Evolutionary conservation across 2,329 filamentous ascomycete genomes (phyloP).

Genomic region (Tolypocladium cylindrosporum): DNA sequence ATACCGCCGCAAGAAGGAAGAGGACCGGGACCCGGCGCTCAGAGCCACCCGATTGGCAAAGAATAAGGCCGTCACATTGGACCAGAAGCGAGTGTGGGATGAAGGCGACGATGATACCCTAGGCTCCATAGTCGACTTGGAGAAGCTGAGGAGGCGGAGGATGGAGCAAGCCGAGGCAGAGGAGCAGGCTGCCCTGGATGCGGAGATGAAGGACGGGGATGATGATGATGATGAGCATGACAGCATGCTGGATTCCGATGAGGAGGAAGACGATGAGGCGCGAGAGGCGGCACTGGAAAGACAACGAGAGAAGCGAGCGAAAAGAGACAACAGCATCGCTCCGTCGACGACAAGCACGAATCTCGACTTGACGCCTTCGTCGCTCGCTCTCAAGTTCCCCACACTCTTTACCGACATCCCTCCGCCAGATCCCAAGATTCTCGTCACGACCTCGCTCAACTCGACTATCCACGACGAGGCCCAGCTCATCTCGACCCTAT

Average conservation of each 20-base stretch:
- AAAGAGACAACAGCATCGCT: conserved; percentile 39
- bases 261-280: conserved; percentile 43
- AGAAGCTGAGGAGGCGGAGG: conserved; percentile 46
- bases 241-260: conserved; percentile 67
- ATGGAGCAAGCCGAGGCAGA: conserved; percentile 43
- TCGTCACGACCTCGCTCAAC: conserved; percentile 86
- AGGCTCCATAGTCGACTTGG: conserved; percentile 46
- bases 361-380: conserved; percentile 51
- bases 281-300: conserved; percentile 30
- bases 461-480: conserved; percentile 81
- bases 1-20: conserved; percentile 71
- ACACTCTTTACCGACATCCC: conserved; percentile 50
- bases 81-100: conserved; percentile 86
- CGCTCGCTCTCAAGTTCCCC: conserved; percentile 51
- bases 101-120: conserved; percentile 55
- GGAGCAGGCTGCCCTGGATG: conserved; percentile 36
- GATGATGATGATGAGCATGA: conserved; percentile 53
- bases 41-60: conserved; percentile 61
- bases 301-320: conserved; percentile 33
- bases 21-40: conserved; percentile 71
- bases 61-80: conserved; percentile 74
- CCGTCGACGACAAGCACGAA: conserved; percentile 54
- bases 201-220: conserved; percentile 30
- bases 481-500: conserved; percentile 65
- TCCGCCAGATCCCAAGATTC: conserved; percentile 64